Conservation (phyloP, 345 rosid species). For the Bruguiera parviflora region DNA sequence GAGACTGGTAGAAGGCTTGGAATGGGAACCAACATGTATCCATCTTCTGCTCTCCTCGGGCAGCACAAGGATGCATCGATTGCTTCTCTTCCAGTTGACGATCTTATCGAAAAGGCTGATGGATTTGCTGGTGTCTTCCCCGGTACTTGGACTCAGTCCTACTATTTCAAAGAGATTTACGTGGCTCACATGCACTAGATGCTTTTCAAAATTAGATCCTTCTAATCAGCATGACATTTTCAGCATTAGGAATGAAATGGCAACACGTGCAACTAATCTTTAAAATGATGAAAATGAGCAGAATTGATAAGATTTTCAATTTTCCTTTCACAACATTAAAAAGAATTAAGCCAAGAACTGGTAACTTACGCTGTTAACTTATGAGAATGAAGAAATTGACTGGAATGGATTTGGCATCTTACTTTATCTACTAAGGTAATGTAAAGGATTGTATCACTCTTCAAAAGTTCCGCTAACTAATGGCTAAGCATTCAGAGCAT, state of each 20-base stretch:
- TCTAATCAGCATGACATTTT: too few species aligned
- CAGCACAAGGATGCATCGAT: constrained; percentile 48
- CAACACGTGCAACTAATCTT: too few species aligned
- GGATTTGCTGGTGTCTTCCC: constrained; percentile 97
- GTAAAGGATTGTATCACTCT: not conserved
- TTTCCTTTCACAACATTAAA: not conserved
- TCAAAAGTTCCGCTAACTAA: constrained; percentile 13
- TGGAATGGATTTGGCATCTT: too few species aligned
- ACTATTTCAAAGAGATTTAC: not conserved
- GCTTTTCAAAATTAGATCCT: not conserved
- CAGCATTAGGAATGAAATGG: too few species aligned
- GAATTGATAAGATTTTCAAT: not conserved
- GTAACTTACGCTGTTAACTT: too few species aligned
- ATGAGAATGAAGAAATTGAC: too few species aligned
- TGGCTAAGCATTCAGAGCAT: constrained; percentile 50
- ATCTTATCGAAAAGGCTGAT: constrained; percentile 91
- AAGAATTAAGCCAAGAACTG: not conserved
- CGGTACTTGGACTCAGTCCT: constrained; percentile 35
- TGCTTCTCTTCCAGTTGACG: constrained; percentile 61
- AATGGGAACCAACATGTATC: constrained; percentile 96
- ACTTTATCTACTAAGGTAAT: not conserved
- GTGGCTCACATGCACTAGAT: not conserved
- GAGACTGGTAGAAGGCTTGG: constrained; percentile 95
- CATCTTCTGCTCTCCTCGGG: constrained; percentile 89
- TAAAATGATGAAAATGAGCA: too few species aligned